Conservation (phyloP, 2,329 filamentous ascomycete genomes). For the Lasiodiplodia sp. region DNA sequence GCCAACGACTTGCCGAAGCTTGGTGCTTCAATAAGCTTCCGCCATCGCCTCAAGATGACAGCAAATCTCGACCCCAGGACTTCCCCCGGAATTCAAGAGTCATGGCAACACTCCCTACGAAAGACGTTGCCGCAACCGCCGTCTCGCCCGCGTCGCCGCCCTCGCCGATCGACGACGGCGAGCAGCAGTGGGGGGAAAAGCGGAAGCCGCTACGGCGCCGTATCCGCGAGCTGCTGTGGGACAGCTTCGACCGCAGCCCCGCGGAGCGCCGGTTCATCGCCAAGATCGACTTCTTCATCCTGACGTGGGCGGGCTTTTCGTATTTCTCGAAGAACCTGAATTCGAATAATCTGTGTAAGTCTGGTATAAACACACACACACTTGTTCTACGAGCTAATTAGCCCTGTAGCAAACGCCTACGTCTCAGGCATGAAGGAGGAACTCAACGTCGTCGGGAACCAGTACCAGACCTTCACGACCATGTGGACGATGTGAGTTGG, state of each 20-base stretch:
- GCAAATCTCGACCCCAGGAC: too few relatives aligned
- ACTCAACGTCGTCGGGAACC: slow-evolving; percentile 57
- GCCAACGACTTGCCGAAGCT: background rate
- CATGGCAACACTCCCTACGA: background rate
- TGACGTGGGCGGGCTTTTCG: slow-evolving; percentile 16
- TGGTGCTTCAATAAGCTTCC: background rate
- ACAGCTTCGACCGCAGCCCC: slow-evolving; percentile 11
- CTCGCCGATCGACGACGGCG: background rate
- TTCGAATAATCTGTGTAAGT: slow-evolving; percentile 20
- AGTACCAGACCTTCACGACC: slow-evolving; percentile 54
- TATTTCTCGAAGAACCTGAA: slow-evolving; percentile 26
- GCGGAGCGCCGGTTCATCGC: slow-evolving; percentile 4
- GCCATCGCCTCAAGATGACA: background rate
- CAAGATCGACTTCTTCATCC: slow-evolving; percentile 25
- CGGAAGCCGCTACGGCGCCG: background rate
- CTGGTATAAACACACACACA: background rate
- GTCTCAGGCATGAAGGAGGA: slow-evolving; percentile 47
- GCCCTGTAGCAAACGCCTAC: slow-evolving; percentile 50
- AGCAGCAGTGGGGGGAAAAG: background rate
- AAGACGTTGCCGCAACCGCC: background rate
- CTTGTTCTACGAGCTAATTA: background rate
- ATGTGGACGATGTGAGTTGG: slow-evolving; percentile 20
- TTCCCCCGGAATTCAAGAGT: background rate
- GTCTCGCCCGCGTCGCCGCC: background rate
- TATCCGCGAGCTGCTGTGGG: background rate